Conservation (phyloP, 441 rosid species). For the Pelargonium cotyledonis region DNA sequence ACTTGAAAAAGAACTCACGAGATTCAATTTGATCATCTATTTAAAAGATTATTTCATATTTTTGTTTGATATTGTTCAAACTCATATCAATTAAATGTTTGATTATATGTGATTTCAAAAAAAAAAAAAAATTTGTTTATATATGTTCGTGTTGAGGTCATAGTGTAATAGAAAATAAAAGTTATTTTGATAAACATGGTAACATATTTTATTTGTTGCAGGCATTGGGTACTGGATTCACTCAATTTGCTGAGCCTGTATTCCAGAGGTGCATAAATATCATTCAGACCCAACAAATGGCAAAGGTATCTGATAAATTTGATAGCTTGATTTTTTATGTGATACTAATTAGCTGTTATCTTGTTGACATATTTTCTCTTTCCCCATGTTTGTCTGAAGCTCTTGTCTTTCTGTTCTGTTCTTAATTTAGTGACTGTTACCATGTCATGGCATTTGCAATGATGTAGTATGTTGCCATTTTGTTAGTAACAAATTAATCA, state of each 20-base stretch:
- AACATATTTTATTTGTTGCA: conserved; percentile 31
- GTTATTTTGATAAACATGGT: too few relatives aligned
- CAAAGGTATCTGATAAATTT: conserved; percentile 43
- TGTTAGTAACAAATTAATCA: too few relatives aligned
- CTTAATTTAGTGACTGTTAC: not conserved
- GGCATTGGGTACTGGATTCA: conserved; percentile 84
- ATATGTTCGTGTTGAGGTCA: too few relatives aligned
- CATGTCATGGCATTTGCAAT: not conserved
- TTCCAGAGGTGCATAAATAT: conserved; percentile 84
- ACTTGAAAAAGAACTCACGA: too few relatives aligned
- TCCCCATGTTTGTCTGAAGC: not conserved
- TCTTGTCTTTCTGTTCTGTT: not conserved
- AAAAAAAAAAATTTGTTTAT: too few relatives aligned
- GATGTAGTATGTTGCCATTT: too few relatives aligned
- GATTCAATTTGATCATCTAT: too few relatives aligned
- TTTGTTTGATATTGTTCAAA: too few relatives aligned
- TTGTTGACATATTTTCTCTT: not conserved
- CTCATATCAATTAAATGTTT: too few relatives aligned
- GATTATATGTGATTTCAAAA: too few relatives aligned
- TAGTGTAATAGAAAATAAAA: too few relatives aligned
- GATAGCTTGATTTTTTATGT: not conserved
- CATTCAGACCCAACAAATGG: conserved; percentile 70
- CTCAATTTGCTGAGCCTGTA: conserved; percentile 91
- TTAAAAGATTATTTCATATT: too few relatives aligned
- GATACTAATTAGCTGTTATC: not conserved